Evolutionary conservation across 352 stramenopile genomes (phyloP).

Genomic region (Pythium utonaiense): DNA sequence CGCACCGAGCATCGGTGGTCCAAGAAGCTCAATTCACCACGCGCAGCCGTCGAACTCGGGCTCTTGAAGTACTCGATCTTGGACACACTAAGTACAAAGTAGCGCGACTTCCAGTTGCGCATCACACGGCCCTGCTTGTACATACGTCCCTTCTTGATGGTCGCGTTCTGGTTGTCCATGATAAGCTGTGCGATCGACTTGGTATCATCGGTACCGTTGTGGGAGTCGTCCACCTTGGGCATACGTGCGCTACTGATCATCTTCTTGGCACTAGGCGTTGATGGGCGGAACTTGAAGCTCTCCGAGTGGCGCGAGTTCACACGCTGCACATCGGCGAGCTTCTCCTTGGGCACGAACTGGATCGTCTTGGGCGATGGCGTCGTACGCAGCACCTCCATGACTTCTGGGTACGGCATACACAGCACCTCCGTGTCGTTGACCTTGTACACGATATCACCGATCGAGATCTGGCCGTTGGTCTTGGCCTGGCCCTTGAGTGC

Average conservation of each 20-base stretch:
- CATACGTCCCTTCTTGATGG: conserved; percentile 87
- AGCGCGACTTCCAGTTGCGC: conserved; percentile 84
- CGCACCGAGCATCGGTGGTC: conserved; percentile 76
- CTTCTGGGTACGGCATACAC: conserved; percentile 79
- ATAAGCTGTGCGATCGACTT: conserved; percentile 84
- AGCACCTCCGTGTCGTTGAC: conserved; percentile 81
- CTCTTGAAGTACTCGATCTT: conserved; percentile 88
- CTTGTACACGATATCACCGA: conserved; percentile 87
- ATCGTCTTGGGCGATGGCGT: conserved; percentile 69
- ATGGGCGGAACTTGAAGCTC: conserved; percentile 48
- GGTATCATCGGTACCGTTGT: conserved; percentile 62
- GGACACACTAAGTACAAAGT: conserved; percentile 84
- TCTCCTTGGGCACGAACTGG: conserved; percentile 85
- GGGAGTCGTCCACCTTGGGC: conserved; percentile 54
- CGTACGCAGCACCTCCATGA: conserved; percentile 79
- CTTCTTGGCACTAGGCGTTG: conserved; percentile 52
- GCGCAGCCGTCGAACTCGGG: conserved; percentile 68
- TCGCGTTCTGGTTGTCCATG: conserved; percentile 79
- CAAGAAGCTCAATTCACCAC: conserved; percentile 78
- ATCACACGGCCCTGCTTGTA: conserved; percentile 85
- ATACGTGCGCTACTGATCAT: conserved; percentile 70
- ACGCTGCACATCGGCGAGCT: conserved; percentile 77
- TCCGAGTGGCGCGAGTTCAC: conserved; percentile 81
- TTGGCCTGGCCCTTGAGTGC: conserved; percentile 82
- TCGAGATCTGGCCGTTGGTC: conserved; percentile 76